Percentiles rank a stretch among this genome's conserved stretches.
phyloP scores from a whole-genome alignment of 2,329 filamentous ascomycete genomes.

The Cladosporium sp. region DNA sequence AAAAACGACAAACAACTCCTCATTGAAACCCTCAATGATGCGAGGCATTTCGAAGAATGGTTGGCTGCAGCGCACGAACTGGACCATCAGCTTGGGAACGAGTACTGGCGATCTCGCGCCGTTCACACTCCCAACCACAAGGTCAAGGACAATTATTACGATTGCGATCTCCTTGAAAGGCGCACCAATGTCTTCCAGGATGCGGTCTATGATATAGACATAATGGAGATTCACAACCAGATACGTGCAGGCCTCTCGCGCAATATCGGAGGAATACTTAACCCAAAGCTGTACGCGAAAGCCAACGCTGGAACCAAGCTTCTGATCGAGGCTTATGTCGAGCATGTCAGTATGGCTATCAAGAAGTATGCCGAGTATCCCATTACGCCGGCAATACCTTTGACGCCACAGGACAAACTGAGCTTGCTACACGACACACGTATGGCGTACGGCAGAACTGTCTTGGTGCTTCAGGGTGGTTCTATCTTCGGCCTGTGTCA shows the following conservation, averaged over 20 bases:
- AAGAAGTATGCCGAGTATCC: slow-evolving; percentile 69
- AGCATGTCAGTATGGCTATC: slow-evolving; percentile 75
- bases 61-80: slow-evolving; percentile 61
- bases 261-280: slow-evolving; percentile 87
- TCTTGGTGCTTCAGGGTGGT: slow-evolving; percentile 81
- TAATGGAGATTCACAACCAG: slow-evolving; percentile 71
- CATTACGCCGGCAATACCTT: slow-evolving; percentile 40
- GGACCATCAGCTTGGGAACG: slow-evolving; percentile 73
- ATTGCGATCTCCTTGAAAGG: slow-evolving; percentile 77
- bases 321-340: slow-evolving; percentile 86
- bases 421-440: slow-evolving; percentile 83
- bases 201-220: slow-evolving; percentile 47
- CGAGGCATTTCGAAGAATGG: slow-evolving; percentile 69
- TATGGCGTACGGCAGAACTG: slow-evolving; percentile 82
- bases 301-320: slow-evolving; percentile 86
- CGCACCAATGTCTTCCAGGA: slow-evolving; percentile 49
- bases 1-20: slow-evolving; percentile 14
- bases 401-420: slow-evolving; percentile 63
- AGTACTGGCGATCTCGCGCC: slow-evolving; percentile 75
- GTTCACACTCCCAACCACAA: slow-evolving; percentile 52
- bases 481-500: slow-evolving; percentile 90
- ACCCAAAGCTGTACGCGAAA: slow-evolving; percentile 74
- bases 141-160: slow-evolving; percentile 56
- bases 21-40: slow-evolving; percentile 16
- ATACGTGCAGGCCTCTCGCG: slow-evolving; percentile 72